Percentiles rank a stretch among this genome's conserved stretches.
phyloP scores from a whole-genome alignment of 2,329 filamentous ascomycete genomes.

The Penicillium paneum region DNA sequence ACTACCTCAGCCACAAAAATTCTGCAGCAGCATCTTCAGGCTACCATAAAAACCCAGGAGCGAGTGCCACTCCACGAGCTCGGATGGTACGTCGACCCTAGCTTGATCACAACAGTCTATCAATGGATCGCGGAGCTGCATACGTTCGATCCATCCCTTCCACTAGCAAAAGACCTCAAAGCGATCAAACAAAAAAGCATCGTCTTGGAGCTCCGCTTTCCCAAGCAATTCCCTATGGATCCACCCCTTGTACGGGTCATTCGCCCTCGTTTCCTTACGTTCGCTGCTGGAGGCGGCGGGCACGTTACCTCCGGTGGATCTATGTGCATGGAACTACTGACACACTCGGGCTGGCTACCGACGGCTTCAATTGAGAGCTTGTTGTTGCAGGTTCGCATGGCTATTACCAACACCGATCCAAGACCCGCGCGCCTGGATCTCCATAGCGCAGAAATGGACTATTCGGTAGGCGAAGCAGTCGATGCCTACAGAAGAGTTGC shows the following conservation, averaged over 20 bases:
- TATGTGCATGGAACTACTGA: constrained; percentile 80
- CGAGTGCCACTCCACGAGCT: constrained; percentile 61
- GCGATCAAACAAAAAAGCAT: constrained; percentile 60
- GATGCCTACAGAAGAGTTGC: constrained; percentile 71
- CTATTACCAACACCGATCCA: constrained; percentile 66
- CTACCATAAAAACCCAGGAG: constrained; percentile 63
- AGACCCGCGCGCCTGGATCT: constrained; percentile 66
- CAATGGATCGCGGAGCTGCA: constrained; percentile 92
- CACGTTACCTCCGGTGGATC: constrained; percentile 83
- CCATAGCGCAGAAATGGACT: constrained; percentile 45
- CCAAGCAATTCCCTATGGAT: constrained; percentile 68
- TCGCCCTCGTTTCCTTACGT: constrained; percentile 72
- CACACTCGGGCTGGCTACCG: constrained; percentile 76
- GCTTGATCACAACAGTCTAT: constrained; percentile 69
- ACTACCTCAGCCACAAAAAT: constrained; percentile 58
- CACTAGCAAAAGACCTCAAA: constrained; percentile 73
- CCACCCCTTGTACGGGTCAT: constrained; percentile 85
- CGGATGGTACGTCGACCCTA: constrained; percentile 77
- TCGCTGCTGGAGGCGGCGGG: constrained; percentile 71
- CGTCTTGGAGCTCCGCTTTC: constrained; percentile 78
- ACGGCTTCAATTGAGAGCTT: constrained; percentile 73
- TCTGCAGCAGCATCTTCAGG: constrained; percentile 63
- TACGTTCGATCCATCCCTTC: constrained; percentile 67
- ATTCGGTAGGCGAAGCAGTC: constrained; percentile 67
- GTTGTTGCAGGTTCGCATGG: constrained; percentile 74